Percentiles rank a stretch among this genome's conserved stretches.
phyloP scores from a whole-genome alignment of 1,139 yeast genomes.

The Scheffersomyces quercinus region DNA sequence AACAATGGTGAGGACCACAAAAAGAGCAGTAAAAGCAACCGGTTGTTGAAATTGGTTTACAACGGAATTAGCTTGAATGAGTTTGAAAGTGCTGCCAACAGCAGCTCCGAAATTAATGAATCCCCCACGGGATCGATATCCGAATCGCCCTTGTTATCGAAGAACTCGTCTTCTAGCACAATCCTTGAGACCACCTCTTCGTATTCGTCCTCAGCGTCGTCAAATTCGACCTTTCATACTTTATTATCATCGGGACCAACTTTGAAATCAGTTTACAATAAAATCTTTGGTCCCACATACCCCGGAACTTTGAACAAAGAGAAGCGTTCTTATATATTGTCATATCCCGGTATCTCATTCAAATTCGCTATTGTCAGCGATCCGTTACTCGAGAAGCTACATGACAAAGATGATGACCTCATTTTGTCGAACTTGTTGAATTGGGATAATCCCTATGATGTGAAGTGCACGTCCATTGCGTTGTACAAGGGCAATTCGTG shows the following conservation, averaged over 20 bases:
- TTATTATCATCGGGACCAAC: slow-evolving; percentile 15
- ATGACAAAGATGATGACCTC: slow-evolving; percentile 15
- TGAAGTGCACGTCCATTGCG: slow-evolving; percentile 36
- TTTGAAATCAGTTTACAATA: slow-evolving; percentile 52
- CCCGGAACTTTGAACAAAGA: slow-evolving; percentile 43
- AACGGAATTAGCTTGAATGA: slow-evolving; percentile 34
- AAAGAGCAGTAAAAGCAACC: slow-evolving; percentile 2
- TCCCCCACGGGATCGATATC: slow-evolving; percentile 4
- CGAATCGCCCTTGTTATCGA: not conserved
- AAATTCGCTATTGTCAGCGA: slow-evolving; percentile 29
- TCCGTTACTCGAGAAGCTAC: slow-evolving; percentile 18
- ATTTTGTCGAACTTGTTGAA: slow-evolving; percentile 34
- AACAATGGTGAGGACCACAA: slow-evolving; percentile 16
- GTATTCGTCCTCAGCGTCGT: slow-evolving; percentile 4
- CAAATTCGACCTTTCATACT: slow-evolving; percentile 7
- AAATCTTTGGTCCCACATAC: slow-evolving; percentile 63
- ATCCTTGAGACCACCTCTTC: slow-evolving; percentile 3
- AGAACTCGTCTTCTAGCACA: slow-evolving; percentile 4
- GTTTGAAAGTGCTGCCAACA: slow-evolving; percentile 10
- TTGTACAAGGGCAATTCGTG: slow-evolving; percentile 36
- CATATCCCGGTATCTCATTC: slow-evolving; percentile 59
- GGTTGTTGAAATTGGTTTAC: slow-evolving; percentile 27
- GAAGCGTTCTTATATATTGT: slow-evolving; percentile 34
- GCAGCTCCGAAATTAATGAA: slow-evolving; percentile 13
- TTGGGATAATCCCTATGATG: slow-evolving; percentile 30